Base-by-base conservation (phyloP, 1,284 basidiomycete species). In the Puccinia brachypodii region DNA sequence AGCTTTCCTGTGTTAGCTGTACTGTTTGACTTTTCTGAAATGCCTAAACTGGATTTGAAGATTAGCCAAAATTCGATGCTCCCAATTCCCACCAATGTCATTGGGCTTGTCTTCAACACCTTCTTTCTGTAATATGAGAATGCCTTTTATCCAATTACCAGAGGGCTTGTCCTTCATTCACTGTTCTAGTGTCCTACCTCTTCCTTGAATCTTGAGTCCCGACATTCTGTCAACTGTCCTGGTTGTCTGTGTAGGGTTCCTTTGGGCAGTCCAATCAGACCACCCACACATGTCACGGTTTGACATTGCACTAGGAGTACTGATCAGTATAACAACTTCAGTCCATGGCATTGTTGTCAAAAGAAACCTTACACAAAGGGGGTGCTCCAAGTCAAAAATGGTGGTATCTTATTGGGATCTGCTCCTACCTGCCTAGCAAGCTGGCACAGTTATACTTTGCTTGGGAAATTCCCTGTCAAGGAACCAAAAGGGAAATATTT, bases 91-190 rank as follows among this genome's bases (percentile, higher is more conserved):
- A 90, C 92, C 58, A 92, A 92, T 84, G 90, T 92, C 42, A 87
- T 91, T 38, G 92, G 92, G 9, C 89, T 93, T 9, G 89, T 92
- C 13, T 93, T 93, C 88, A 93, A 93, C 84, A 92, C 91, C 0
- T 89, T 92, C 19, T 93, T 92, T 85, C 87, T 93, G 76, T 89
- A 94, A 90, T 91, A 90, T 81, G 92, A 93, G 44, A 92, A 93
- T 82, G 92, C 92, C 0, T 91, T 95, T 87, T 95, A 95, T 86
- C 93, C 93, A 91, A 92, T 94, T 85, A 92, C 92, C 0, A 88
- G 92, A 82, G 92, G 92, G 0, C 89, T 94, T 73, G 90, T 92
- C 11, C 88, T 94, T 8, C 92, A 0, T 87, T 93, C n/a, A 93
- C 92, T 0, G 92, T 93, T 74, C 82, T 88, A 4, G 90, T 91